Conservation (phyloP, 164 flowering plant species). For the Kalanchoe fedtschenkoi region DNA sequence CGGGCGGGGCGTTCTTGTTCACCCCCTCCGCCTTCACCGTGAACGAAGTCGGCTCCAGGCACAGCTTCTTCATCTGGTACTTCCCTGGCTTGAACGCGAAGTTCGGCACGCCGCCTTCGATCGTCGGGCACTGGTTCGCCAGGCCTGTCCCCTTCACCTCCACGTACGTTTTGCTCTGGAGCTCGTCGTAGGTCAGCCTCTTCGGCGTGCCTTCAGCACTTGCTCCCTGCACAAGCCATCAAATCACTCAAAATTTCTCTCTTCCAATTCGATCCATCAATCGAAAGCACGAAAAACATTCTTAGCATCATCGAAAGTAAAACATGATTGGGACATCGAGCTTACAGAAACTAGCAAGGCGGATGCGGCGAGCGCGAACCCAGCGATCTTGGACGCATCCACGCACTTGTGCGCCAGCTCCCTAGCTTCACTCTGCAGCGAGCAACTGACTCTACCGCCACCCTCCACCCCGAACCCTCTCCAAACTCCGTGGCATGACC, state of each 20-base stretch:
- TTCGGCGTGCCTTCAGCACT: slow-evolving; percentile 83
- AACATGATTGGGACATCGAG: too few relatives aligned
- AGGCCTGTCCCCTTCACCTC: slow-evolving; percentile 96
- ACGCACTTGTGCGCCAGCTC: slow-evolving; percentile 55
- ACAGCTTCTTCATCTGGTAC: slow-evolving; percentile 77
- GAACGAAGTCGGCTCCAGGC: slow-evolving; percentile 94
- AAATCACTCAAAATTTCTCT: not conserved
- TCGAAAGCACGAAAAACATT: too few relatives aligned
- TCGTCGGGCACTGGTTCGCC: slow-evolving; percentile 94
- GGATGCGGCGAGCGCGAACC: slow-evolving; percentile 87
- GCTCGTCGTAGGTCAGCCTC: slow-evolving; percentile 86
- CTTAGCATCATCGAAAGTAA: too few relatives aligned
- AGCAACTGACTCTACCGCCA: slow-evolving; percentile 50
- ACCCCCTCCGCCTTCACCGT: slow-evolving; percentile 88
- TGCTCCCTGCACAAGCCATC: slow-evolving; percentile 51
- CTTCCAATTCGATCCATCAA: too few relatives aligned
- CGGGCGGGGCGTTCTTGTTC: slow-evolving; percentile 78
- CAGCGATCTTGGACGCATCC: slow-evolving; percentile 80
- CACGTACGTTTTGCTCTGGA: slow-evolving; percentile 94
- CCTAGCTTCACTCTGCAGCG: slow-evolving; percentile 63
- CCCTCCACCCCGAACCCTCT: slow-evolving; percentile 60
- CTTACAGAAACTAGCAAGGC: slow-evolving; percentile 82
- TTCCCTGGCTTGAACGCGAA: slow-evolving; percentile 84
- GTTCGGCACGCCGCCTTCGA: slow-evolving; percentile 58
- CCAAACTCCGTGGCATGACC: slow-evolving; percentile 37